Base-by-base conservation (phyloP, 768 basidiomycete species). In the Boletus subcaerulescens region DNA sequence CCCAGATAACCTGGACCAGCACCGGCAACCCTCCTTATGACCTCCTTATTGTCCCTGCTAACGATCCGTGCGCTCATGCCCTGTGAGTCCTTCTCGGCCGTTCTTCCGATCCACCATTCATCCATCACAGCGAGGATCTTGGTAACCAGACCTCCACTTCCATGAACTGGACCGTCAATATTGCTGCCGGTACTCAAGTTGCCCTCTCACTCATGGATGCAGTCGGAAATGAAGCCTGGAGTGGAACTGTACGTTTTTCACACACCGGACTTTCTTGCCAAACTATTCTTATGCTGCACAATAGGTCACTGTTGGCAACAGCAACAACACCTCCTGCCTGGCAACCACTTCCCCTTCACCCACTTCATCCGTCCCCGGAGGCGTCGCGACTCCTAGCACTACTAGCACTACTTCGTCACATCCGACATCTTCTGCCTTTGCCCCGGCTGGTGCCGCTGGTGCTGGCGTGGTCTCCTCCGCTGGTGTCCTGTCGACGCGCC, bases 211-310 rank as follows among this genome's bases (percentile, higher is more conserved):
- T 89, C 17, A 67, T 78, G 56, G 87, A 89, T 64, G 62, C 70
- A 2, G 50, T 62, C 33, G 80, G 74, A 29, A 65, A 84, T 4
- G 87, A 90, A 61, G 87, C 80, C 4, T 92, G 89, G 89, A 83
- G 81, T 59, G 75, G 73, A 35, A 61, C 59, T 12, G 89, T 89
- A 56, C 65, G 83, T 76, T 17, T 56, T 43, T 41, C 45, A 14
- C 35, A 15, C 24, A 43, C 18, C 13, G 11, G 1, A 17, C 11
- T 29, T 22, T 20, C 31, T n/a, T 39, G 11, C 17, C 35, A 40
- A 5, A 26, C 14, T 11, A 32, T 46, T 45, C 10, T 29, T 26
- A 48, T 48, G 18, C 8, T 7, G 35, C 8, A 43, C 24, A 22
- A 50, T 38, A 79, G 78, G 60, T 76, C 59, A 67, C 67, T 35